Evolutionary conservation across 495 filamentous ascomycete species (phyloP), one percentile per base, ranked within the genome.

Genomic region (Hypoxylon perforatum): DNA sequence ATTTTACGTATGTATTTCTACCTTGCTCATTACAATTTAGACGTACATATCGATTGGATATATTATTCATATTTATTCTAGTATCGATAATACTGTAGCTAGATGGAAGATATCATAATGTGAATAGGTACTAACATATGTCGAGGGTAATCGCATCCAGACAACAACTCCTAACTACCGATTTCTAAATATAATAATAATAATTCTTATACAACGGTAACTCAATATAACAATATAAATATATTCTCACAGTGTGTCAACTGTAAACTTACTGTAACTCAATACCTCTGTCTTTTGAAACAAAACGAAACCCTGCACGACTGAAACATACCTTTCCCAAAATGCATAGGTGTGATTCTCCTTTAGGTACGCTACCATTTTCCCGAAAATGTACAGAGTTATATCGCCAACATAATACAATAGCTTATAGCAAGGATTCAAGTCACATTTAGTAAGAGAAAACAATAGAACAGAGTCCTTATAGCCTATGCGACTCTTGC

Each of bases 321-420:
- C 52, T 62, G 64, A 67, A 67, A 67, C 64, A 46, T 51, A 54
- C 48, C 48, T 46, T 61, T 60, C 36, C 36, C 42, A 12, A 3
- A 65, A 59, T 54, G 39, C 11, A 49, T 41, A 55, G 14, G 44
- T 49, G 15, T 2, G 39, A 17, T 17, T 42, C 39, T 17, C 7
- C 39, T 17, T 42, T 17, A 17, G n/a, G 39, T 17, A 42, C 39
- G 39, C 7, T 11, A 38, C 14, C 10, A 38, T 38, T 38, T 38
- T 38, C 35, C 35, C 35, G 25, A 28, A 38, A n/a, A n/a, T n/a
- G 35, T 38, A 38, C 12, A 11, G 35, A n/a, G 35, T 38, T n/a
- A 38, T 38, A 38, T n/a, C 30, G 30, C 30, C 11, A 35, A 35
- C 11, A 38, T 38, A 38, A 11, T 38, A 28, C 25, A 7, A 28